phyloP scores from a whole-genome alignment of 768 basidiomycete species.

The Panaeolus cyanescens region DNA sequence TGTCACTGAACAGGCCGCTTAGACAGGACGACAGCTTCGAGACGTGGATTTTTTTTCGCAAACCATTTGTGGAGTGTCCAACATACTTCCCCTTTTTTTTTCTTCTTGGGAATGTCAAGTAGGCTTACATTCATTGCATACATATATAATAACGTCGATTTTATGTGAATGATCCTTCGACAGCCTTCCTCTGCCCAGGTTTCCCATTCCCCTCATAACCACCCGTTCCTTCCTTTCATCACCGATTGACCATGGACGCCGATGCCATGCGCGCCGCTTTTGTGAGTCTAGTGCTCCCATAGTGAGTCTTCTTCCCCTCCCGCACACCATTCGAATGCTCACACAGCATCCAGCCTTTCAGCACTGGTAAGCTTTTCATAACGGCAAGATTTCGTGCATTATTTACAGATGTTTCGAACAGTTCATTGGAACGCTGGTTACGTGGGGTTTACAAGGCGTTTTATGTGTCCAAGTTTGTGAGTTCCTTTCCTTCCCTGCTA shows the following conservation, averaged over 20 bases:
- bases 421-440: conserved; percentile 28
- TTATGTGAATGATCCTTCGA: not conserved
- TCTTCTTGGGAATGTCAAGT: not conserved
- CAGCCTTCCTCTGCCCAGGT: not conserved
- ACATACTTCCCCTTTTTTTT: not conserved
- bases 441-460: conserved; percentile 30
- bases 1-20: not conserved
- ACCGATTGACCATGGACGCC: not conserved
- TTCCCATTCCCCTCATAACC: not conserved
- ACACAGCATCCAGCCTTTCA: not conserved
- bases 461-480: conserved; percentile 34
- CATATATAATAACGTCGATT: not conserved
- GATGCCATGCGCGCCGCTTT: not conserved
- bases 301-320: not conserved
- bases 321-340: not conserved
- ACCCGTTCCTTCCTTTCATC: not conserved
- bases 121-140: not conserved
- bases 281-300: not conserved
- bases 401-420: conserved; percentile 4
- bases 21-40: not conserved
- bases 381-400: not conserved
- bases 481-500: conserved; percentile 7
- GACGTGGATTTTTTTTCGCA: not conserved
- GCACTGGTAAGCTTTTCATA: not conserved
- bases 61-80: not conserved